Base-by-base conservation (phyloP, 192 early-diverging fungal species). In the Lobosporangium transversale region DNA sequence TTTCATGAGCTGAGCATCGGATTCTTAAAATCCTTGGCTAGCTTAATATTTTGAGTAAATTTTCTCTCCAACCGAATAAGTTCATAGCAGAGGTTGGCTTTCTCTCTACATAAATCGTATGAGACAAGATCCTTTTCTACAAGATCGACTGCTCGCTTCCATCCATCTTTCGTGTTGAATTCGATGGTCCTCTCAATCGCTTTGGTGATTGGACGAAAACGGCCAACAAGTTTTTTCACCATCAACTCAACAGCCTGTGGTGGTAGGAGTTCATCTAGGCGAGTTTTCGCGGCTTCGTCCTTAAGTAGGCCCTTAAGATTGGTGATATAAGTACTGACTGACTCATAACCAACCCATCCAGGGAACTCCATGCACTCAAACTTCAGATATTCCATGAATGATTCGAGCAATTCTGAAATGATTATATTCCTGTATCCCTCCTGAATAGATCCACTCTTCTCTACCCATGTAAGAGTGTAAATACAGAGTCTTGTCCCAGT, bases 401-500 rank as follows among this genome's bases (percentile, higher is more conserved):
- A 58, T 27, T 43, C 51, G 47, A 61, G 58, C 49, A 20, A 40
- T 4, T 45, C 42, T 11, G n/a, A n/a, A n/a, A n/a, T 42, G 40
- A 42, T 12, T 42, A 42, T 12, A 17, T 17, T 42, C 40, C 9
- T 1, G 58, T 61, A 35, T 27, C 67, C 67, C 61, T 69, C 48
- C 31, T 37, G 0, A 43, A 20, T 43, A 69, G 57, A 42, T 61
- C 40, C 67, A 26, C 58, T 54, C 58, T 69, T 58, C 47, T 61
- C 58, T 35, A 69, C 58, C 67, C 57, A 61, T 21, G 36, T 53
- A 42, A 61, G 31, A 55, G 60, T 58, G 43, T 47, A 29, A 62
- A 70, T 44, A 37, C 60, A 50, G 60, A 62, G 68, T 11, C 44
- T 60, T 57, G 59, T 70, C 54, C 60, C 68, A 40, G 58, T 61